Conservation (phyloP, 177 flowering plant species). For the Vitis hybrid region DNA sequence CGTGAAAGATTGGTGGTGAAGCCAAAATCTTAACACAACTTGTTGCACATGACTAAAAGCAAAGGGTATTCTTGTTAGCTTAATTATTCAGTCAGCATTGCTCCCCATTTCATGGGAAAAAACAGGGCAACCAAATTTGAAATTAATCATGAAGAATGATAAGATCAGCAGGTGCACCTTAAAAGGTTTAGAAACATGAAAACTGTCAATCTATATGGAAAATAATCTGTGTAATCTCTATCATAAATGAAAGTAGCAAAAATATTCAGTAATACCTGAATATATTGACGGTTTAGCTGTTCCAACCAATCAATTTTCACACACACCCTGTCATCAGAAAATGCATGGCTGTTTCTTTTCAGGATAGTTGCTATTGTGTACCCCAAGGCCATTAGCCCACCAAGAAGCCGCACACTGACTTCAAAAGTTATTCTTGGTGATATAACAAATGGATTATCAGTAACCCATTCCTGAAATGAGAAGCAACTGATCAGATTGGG, state of each 20-base stretch:
- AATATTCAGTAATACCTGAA: constrained; percentile 62
- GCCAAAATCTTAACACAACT: no score
- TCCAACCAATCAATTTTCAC: constrained; percentile 98
- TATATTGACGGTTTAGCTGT: constrained; percentile 78
- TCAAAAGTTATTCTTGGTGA: constrained; percentile 98
- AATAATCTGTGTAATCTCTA: neutral
- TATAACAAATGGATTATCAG: constrained; percentile 87
- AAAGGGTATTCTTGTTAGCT: neutral
- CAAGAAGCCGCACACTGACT: constrained; percentile 96
- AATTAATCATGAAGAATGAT: neutral
- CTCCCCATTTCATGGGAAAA: neutral
- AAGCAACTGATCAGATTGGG: constrained; percentile 3
- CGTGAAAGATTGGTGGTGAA: no score
- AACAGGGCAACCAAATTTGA: neutral
- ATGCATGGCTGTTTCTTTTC: constrained; percentile 89
- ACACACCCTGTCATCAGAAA: constrained; percentile 67
- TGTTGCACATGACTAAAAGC: no score
- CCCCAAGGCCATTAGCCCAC: constrained; percentile 98
- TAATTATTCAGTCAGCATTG: neutral
- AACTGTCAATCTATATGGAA: neutral
- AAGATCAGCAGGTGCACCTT: neutral
- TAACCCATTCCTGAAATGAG: constrained; percentile 89
- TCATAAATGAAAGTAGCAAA: neutral
- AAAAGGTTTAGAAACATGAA: neutral
- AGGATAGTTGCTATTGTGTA: constrained; percentile 95